Percentiles rank a stretch among this genome's conserved stretches.
These are phyloP conservation scores for Solanum hybrid DNA, from an alignment of 305 asterid species.

Conservation along the genomic window DNA sequence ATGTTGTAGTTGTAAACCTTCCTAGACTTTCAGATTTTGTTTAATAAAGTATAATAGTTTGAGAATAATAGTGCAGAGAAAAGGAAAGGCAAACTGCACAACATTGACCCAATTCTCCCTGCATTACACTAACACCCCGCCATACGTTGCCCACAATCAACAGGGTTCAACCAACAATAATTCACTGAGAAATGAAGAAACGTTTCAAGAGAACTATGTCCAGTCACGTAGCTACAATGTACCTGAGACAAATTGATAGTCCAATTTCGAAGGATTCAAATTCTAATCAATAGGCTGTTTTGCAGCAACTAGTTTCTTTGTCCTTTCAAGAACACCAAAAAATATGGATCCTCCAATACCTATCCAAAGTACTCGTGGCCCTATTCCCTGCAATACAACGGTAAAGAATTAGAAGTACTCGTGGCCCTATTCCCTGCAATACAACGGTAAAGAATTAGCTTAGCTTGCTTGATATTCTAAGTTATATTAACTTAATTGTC, in stretches of 20 bases:
- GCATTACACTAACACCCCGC: neutral
- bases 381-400: conserved; percentile 41
- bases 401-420: conserved; percentile 23
- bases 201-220: neutral
- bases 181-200: neutral
- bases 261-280: conserved; percentile 9
- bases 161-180: neutral
- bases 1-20: neutral
- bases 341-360: conserved; percentile 66
- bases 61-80: neutral
- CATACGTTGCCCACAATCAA: neutral
- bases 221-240: neutral
- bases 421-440: conserved; percentile 55
- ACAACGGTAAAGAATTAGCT: neutral
- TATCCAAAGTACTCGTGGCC: conserved; percentile 59
- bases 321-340: conserved; percentile 56
- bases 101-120: neutral
- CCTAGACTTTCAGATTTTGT: neutral
- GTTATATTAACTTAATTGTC: neutral
- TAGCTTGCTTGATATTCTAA: neutral
- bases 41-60: neutral
- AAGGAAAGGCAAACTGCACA: neutral
- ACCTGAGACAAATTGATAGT: neutral
- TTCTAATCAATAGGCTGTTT: conserved; percentile 12
- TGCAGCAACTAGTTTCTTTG: conserved; percentile 35